Percentiles rank a stretch among this genome's conserved stretches.
Conservation (phyloP, 208 protist species). For the Leishmania mexicana region DNA sequence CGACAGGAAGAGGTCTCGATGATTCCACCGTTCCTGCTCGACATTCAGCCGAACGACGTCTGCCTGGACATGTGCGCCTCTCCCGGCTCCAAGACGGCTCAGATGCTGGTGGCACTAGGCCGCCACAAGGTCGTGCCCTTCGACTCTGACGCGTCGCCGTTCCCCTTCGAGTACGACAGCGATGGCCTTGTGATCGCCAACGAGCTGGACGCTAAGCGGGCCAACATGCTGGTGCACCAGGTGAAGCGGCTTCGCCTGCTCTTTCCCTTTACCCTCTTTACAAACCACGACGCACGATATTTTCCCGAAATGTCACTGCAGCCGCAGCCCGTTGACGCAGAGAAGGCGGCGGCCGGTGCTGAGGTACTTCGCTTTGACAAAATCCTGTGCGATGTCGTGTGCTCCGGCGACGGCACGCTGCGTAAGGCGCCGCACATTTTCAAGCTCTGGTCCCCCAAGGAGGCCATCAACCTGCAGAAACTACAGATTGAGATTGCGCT, state of each 20-base stretch:
- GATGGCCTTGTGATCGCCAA: constrained; percentile 87
- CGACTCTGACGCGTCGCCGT: constrained; percentile 64
- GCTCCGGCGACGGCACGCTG: constrained; percentile 94
- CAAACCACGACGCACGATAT: constrained; percentile 89
- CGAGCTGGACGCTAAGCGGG: constrained; percentile 84
- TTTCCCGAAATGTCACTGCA: constrained; percentile 66
- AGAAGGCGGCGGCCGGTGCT: constrained; percentile 9
- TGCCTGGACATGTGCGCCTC: constrained; percentile 93
- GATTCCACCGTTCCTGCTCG: constrained; percentile 85
- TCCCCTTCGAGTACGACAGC: constrained; percentile 77
- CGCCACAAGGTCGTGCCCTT: constrained; percentile 64
- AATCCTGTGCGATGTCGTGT: constrained; percentile 95
- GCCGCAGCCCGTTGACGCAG: not conserved
- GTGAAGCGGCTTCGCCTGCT: constrained; percentile 84
- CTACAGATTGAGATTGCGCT: constrained; percentile 88
- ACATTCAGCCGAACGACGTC: constrained; percentile 74
- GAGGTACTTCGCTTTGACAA: constrained; percentile 88
- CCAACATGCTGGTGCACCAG: constrained; percentile 89
- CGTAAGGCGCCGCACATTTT: constrained; percentile 86
- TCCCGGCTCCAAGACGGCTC: constrained; percentile 90
- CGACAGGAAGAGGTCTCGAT: constrained; percentile 87
- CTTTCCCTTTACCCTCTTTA: constrained; percentile 91
- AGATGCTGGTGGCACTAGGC: constrained; percentile 84
- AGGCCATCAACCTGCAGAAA: constrained; percentile 76
- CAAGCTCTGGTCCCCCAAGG: constrained; percentile 79